phyloP scores from a whole-genome alignment of 2,329 filamentous ascomycete genomes.

The Salinomyces thailandicus region DNA sequence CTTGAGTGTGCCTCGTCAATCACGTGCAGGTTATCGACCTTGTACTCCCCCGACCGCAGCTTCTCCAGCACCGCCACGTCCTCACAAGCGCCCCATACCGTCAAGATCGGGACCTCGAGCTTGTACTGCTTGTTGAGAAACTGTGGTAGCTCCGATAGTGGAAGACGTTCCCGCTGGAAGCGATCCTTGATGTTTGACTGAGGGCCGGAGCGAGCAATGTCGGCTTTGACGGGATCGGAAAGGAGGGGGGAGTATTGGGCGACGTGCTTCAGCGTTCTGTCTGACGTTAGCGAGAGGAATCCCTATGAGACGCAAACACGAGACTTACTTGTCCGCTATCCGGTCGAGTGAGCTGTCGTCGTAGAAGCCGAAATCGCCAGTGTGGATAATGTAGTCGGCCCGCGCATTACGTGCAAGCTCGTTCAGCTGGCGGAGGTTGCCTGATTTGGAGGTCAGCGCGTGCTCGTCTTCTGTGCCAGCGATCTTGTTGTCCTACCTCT shows the following conservation, averaged over 20 bases:
- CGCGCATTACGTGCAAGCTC: conserved; percentile 89
- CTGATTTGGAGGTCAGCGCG: conserved; percentile 38
- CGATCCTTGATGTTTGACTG: conserved; percentile 66
- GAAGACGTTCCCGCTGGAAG: conserved; percentile 69
- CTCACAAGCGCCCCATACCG: conserved; percentile 97
- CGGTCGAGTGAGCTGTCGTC: conserved; percentile 90
- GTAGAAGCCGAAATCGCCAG: conserved; percentile 98
- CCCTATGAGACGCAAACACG: neutral
- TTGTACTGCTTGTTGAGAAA: conserved; percentile 82
- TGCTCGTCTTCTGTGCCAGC: conserved; percentile 2
- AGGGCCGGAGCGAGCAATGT: conserved; percentile 58
- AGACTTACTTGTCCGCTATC: conserved; percentile 87
- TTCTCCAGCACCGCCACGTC: conserved; percentile 96
- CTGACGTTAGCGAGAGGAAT: neutral
- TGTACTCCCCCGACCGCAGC: conserved; percentile 95
- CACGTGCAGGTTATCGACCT: conserved; percentile 92
- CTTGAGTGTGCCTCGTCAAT: conserved; percentile 97
- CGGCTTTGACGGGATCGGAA: conserved; percentile 59
- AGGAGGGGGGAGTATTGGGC: conserved; percentile 96
- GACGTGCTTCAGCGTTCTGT: conserved; percentile 90
- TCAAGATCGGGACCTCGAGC: conserved; percentile 93
- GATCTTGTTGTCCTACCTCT: conserved; percentile 31
- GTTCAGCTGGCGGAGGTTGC: conserved; percentile 90
- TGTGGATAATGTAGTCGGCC: conserved; percentile 96
- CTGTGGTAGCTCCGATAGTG: conserved; percentile 82